A percentile compares a stretch with the other conserved stretches of the same genome.
These are phyloP conservation scores for Iris pallida DNA, from an alignment of 116 monocot genomes.

Conservation along the genomic window DNA sequence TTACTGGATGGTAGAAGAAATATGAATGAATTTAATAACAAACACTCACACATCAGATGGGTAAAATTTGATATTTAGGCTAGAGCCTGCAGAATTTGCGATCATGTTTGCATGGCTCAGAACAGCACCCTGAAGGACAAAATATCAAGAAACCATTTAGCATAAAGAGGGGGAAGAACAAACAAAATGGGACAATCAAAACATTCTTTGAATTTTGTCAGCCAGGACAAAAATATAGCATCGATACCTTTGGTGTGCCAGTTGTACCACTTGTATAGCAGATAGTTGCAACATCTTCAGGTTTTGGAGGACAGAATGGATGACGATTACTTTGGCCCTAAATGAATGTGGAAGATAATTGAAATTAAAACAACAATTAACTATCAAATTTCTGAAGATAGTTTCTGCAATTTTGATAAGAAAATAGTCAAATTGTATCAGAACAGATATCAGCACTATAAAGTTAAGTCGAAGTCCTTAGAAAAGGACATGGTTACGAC, in stretches of 20 bases:
- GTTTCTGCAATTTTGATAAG: too few species aligned
- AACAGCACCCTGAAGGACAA: conserved; percentile 57
- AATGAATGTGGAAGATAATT: background rate
- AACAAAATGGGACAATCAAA: background rate
- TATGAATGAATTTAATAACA: background rate
- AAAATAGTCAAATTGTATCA: too few species aligned
- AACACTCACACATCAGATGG: conserved; percentile 67
- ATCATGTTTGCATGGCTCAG: conserved; percentile 74
- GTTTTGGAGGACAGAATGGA: conserved; percentile 73
- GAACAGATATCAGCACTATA: too few species aligned
- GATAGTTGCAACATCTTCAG: conserved; percentile 82
- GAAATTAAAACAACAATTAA: too few species aligned
- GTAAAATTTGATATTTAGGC: conserved; percentile 25
- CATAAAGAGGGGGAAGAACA: background rate
- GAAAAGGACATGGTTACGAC: too few species aligned
- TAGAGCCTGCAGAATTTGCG: conserved; percentile 68
- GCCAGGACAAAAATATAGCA: too few species aligned
- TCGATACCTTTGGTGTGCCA: conserved; percentile 84
- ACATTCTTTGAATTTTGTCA: background rate
- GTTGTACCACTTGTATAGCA: conserved; percentile 98
- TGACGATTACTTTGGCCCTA: conserved; percentile 62
- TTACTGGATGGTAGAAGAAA: background rate
- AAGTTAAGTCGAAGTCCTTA: too few species aligned
- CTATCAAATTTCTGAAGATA: too few species aligned
- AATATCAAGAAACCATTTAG: background rate